These are phyloP conservation scores for Blastobotrys attinorum DNA, from an alignment of 805 yeast genomes.

Conservation along the genomic window DNA sequence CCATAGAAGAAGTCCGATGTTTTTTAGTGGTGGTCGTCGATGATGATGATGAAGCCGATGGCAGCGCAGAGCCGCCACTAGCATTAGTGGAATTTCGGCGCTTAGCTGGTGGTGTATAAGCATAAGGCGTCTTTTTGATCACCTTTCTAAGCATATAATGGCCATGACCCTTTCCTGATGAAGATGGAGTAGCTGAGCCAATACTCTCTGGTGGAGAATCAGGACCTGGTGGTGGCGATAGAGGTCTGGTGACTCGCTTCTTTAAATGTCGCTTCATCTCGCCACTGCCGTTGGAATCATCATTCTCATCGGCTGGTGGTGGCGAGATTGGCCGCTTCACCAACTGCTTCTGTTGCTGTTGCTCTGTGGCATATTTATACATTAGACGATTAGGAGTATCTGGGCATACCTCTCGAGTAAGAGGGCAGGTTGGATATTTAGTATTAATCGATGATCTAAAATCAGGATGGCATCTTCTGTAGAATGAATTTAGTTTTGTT, in stretches of 20 bases:
- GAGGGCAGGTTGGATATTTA: conserved; percentile 21
- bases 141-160: conserved; percentile 14
- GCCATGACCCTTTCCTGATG: conserved; percentile 1
- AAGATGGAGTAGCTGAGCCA: too few species aligned
- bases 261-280: neutral
- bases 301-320: conserved; percentile 6
- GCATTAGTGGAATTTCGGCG: neutral
- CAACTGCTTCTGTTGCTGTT: neutral
- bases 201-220: neutral
- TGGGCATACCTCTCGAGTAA: conserved; percentile 20
- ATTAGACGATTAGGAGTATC: conserved; percentile 26
- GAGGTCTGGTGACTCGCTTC: neutral
- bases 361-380: conserved; percentile 18
- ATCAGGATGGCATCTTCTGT: conserved; percentile 24
- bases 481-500: conserved; percentile 27
- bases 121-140: conserved; percentile 18
- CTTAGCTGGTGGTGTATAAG: conserved; percentile 15
- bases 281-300: neutral
- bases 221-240: conserved; percentile 9
- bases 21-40: too few species aligned
- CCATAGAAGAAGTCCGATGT: too few species aligned
- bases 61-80: too few species aligned
- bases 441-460: conserved; percentile 1
- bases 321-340: conserved; percentile 4
- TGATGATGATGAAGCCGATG: neutral